A percentile compares a stretch with the other conserved stretches of the same genome.
These are phyloP conservation scores for Cornus suecica DNA, from an alignment of 148 eudicot genomes.

Conservation along the genomic window DNA sequence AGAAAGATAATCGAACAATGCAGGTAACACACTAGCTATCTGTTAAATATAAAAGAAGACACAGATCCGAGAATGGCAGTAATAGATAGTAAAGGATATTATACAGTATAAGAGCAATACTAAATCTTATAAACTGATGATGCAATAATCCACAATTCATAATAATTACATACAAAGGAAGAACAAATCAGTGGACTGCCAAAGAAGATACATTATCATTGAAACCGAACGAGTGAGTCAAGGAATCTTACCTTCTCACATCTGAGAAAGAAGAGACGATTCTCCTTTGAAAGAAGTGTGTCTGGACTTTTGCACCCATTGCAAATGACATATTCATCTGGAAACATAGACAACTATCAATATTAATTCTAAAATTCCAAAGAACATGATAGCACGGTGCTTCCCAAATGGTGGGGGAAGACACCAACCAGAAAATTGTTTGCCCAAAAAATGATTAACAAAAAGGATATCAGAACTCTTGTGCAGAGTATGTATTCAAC, in stretches of 20 bases:
- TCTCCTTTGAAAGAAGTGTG: constrained; percentile 89
- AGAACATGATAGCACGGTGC: neutral
- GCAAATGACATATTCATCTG: constrained; percentile 97
- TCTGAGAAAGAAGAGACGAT: constrained; percentile 87
- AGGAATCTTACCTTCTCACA: constrained; percentile 77
- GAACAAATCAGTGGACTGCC: neutral
- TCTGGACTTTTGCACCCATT: constrained; percentile 98
- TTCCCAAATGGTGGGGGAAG: neutral
- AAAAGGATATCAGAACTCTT: neutral
- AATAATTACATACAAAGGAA: neutral
- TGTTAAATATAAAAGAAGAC: neutral
- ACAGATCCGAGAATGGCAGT: neutral
- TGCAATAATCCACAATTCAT: no score
- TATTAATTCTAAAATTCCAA: neutral
- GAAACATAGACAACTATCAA: neutral
- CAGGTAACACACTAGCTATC: neutral
- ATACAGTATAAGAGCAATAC: neutral
- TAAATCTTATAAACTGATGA: no score
- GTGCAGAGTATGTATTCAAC: neutral
- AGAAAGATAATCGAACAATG: constrained; percentile 15
- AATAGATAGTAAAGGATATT: neutral
- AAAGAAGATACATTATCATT: neutral
- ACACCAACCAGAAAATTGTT: neutral
- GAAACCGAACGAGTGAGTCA: neutral
- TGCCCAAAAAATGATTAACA: neutral